These are phyloP conservation scores for Aspergillus ostianus DNA, from an alignment of 495 filamentous ascomycete genomes.

Conservation along the genomic window DNA sequence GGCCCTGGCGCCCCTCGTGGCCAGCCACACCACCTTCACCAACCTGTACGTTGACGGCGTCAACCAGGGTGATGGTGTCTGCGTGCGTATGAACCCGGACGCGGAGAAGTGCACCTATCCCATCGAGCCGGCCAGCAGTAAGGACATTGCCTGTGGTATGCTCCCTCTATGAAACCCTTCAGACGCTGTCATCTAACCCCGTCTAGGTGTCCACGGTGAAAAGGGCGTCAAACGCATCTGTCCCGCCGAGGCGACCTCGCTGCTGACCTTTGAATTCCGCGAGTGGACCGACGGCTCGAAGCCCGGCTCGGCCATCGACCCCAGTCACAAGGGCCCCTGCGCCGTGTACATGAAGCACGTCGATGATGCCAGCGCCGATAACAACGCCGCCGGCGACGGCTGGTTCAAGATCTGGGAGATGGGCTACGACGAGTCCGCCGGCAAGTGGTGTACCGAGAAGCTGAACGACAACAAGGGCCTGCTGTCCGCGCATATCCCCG, in stretches of 20 bases:
- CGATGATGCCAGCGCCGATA: constrained; percentile 35
- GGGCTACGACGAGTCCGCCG: constrained; percentile 52
- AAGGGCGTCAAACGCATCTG: constrained; percentile 58
- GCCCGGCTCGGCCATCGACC: constrained; percentile 54
- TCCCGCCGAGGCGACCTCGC: constrained; percentile 48
- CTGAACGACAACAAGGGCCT: constrained; percentile 64
- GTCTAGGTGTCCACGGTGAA: constrained; percentile 54
- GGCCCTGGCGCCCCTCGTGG: constrained; percentile 11
- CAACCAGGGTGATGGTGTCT: constrained; percentile 65
- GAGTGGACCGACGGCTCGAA: constrained; percentile 54
- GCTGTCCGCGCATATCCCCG: constrained; percentile 57
- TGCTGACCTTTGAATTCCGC: constrained; percentile 63
- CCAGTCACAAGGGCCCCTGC: constrained; percentile 66
- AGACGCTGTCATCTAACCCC: constrained; percentile 2
- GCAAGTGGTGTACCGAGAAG: constrained; percentile 66
- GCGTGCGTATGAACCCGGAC: constrained; percentile 63
- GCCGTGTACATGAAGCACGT: constrained; percentile 72
- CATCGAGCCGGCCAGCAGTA: constrained; percentile 42
- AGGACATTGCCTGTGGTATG: constrained; percentile 72
- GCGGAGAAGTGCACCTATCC: constrained; percentile 50
- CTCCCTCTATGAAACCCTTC: constrained; percentile 3
- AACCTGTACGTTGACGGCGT: constrained; percentile 63
- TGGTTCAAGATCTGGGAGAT: constrained; percentile 82
- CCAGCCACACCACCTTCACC: constrained; percentile 61
- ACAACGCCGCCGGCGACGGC: constrained; percentile 56